Evolutionary conservation across 129 eudicot species (phyloP).

Genomic region (Flaveria bidentis): DNA sequence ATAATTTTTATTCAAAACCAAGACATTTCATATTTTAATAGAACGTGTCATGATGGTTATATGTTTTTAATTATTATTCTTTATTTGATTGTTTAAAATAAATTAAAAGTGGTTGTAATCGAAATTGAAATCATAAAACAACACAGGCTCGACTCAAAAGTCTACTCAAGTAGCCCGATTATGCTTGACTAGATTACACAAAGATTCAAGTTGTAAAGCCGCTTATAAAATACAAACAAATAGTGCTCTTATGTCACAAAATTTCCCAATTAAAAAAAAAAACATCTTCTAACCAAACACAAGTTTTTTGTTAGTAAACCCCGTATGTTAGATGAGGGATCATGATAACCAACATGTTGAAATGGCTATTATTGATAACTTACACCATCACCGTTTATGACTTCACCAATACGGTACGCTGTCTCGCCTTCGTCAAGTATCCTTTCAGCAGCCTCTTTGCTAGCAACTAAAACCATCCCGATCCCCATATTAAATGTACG

Average conservation of each 20-base stretch:
- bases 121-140: too few species aligned
- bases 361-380: slow-evolving; percentile 40
- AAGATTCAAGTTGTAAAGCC: neutral
- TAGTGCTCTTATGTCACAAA: neutral
- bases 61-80: too few species aligned
- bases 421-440: slow-evolving; percentile 50
- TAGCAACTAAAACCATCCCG: slow-evolving; percentile 84
- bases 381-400: slow-evolving; percentile 74
- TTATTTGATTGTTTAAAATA: too few species aligned
- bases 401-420: slow-evolving; percentile 74
- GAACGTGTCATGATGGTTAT: too few species aligned
- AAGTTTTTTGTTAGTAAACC: neutral
- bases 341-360: slow-evolving; percentile 19
- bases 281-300: too few species aligned
- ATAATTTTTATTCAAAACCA: too few species aligned
- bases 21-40: too few species aligned
- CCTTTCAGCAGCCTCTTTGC: slow-evolving; percentile 59
- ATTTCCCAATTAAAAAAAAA: neutral
- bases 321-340: neutral
- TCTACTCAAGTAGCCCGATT: neutral
- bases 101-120: too few species aligned
- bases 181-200: neutral
- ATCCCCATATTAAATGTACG: slow-evolving; percentile 93
- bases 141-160: neutral
- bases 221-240: neutral